Evolutionary conservation across 306 rosid genomes (phyloP), one percentile per base, ranked within the genome.

Genomic region (Myrica gale): DNA sequence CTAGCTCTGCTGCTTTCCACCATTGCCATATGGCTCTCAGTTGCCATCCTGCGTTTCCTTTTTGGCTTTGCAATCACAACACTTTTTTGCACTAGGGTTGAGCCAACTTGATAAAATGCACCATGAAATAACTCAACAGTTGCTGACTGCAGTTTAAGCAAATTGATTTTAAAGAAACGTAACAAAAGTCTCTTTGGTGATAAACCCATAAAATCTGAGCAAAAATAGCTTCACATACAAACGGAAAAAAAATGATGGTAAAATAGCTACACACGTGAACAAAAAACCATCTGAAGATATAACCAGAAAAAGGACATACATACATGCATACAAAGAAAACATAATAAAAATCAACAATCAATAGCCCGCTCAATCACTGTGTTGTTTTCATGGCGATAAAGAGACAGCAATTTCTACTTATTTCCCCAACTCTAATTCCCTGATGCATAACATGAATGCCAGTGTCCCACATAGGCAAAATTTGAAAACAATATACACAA

Each of bases 11-110:
- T 26, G 69, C 85, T 82, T 85, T 87, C 93, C 72, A 80, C 89
- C 74, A 83, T 83, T 85, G 87, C 87, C 82, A 79, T 66, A 69
- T 86, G 82, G 76, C 86, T 82, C 81, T 89, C 91, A 1, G 88
- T 85, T 19, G 85, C 85, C 90, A 87, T 85, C 77, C 83, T 50
- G 71, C 17, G 9, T 50, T 68, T 21, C 15, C 21, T 45, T 46
- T 61, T 63, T 37, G 57, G 43, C 41, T 44, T 6, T n/a, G 41
- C 52, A 43, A 65, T 65, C 37, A 74, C 37, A 78, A 61, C 58
- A 52, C 42, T 51, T 21, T 70, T 45, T 17, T 26, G 32, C 72
- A 63, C n/a, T 73, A 48, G 43, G 50, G 60, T 63, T 32, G 54
- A 74, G 23, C 47, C 43, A 74, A 63, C 42, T 69, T 58, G 20